These are phyloP conservation scores for Colletotrichum chlorophyti DNA, from an alignment of 2,329 filamentous ascomycete species.

Conservation along the genomic window DNA sequence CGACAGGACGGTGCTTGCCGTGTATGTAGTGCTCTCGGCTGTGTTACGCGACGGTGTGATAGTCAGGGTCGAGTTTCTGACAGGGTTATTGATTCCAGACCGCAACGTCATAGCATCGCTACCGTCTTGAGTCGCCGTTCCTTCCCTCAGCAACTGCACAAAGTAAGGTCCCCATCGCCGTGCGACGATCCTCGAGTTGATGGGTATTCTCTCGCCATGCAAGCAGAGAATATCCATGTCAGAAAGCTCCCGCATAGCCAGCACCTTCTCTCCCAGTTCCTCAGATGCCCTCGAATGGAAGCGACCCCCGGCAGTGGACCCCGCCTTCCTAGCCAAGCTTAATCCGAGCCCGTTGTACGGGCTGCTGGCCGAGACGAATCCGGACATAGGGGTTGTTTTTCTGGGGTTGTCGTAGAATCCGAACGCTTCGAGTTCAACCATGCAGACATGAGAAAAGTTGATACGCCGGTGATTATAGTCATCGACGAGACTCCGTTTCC, in stretches of 20 bases:
- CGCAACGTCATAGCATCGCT: slow-evolving; percentile 79
- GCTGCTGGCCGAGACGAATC: slow-evolving; percentile 83
- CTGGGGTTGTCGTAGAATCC: slow-evolving; percentile 96
- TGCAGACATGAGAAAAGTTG: slow-evolving; percentile 95
- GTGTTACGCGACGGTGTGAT: slow-evolving; percentile 73
- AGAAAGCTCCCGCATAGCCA: slow-evolving; percentile 81
- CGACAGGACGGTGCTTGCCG: slow-evolving; percentile 48
- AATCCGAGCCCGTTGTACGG: slow-evolving; percentile 65
- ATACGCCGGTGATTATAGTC: slow-evolving; percentile 98
- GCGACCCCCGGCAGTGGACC: slow-evolving; percentile 76
- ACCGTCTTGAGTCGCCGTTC: slow-evolving; percentile 73
- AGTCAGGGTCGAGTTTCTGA: slow-evolving; percentile 83
- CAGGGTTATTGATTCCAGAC: slow-evolving; percentile 62
- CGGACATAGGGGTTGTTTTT: slow-evolving; percentile 77
- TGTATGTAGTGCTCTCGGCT: slow-evolving; percentile 55
- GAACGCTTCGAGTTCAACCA: slow-evolving; percentile 97
- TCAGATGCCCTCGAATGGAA: slow-evolving; percentile 79
- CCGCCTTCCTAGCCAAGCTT: slow-evolving; percentile 65
- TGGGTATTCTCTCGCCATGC: slow-evolving; percentile 87
- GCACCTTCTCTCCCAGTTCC: slow-evolving; percentile 82
- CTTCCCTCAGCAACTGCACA: slow-evolving; percentile 87
- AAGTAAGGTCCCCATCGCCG: slow-evolving; percentile 96
- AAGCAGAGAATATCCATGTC: slow-evolving; percentile 98
- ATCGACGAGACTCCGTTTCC: slow-evolving; percentile 91
- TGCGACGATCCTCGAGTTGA: slow-evolving; percentile 89